Conservation (phyloP, 495 filamentous ascomycete species). For the Aspergillus panamensis region DNA sequence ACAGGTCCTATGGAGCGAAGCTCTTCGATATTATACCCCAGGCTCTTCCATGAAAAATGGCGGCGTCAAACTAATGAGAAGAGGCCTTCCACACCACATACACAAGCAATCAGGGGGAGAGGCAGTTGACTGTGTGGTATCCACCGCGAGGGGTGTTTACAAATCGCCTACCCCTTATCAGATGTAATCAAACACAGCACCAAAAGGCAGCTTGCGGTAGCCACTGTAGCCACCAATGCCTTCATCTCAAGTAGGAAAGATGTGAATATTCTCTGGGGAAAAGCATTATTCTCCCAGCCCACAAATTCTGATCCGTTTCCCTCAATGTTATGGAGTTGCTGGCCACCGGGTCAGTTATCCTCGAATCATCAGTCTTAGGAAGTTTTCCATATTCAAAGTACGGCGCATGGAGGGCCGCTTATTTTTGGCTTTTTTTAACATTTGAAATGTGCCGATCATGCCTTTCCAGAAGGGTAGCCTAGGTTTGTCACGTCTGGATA, state of each 20-base stretch:
- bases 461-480: background rate
- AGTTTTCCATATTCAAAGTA: background rate
- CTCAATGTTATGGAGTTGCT: background rate
- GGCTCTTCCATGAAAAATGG: conserved; percentile 8
- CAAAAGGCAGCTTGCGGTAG: background rate
- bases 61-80: conserved; percentile 7
- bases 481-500: background rate
- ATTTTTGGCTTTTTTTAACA: background rate
- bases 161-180: background rate
- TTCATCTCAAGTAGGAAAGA: background rate
- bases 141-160: background rate
- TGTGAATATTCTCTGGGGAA: background rate
- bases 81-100: background rate
- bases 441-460: background rate
- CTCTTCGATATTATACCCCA: conserved; percentile 14
- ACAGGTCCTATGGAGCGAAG: conserved; percentile 3
- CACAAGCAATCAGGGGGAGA: background rate
- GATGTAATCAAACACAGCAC: background rate
- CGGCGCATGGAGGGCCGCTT: background rate
- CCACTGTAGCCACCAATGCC: background rate
- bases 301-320: background rate
- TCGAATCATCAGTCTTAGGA: background rate
- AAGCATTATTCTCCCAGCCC: background rate
- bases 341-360: conserved; percentile 5
- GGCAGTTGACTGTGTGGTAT: background rate